Evolutionary conservation across 2,329 filamentous ascomycete genomes (phyloP).

Genomic region (Fusarium sp.): DNA sequence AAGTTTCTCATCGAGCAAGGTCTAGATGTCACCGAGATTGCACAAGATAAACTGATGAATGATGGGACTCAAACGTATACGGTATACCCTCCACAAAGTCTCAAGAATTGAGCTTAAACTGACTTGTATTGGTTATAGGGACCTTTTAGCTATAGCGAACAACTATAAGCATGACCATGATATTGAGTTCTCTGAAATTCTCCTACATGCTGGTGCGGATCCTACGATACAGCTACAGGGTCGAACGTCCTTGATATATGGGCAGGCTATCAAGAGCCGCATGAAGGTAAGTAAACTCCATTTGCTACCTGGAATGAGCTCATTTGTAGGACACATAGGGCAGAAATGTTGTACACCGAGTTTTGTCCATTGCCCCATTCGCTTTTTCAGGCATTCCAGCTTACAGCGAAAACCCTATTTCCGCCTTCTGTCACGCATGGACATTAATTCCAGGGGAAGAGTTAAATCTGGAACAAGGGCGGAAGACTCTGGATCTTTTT

Average conservation of each 20-base stretch:
- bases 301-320: background rate
- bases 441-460: background rate
- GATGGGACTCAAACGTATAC: background rate
- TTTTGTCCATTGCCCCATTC: background rate
- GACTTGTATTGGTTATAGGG: background rate
- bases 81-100: background rate
- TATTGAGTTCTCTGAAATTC: background rate
- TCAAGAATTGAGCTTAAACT: background rate
- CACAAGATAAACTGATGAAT: fast-evolving
- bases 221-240: background rate
- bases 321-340: background rate
- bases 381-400: background rate
- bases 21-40: background rate
- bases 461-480: background rate
- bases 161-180: background rate
- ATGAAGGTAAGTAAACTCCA: background rate
- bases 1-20: background rate
- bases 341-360: background rate
- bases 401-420: fast-evolving
- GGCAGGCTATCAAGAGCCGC: background rate
- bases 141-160: background rate
- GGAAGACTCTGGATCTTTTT: background rate
- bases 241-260: too few species aligned
- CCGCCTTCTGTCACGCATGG: background rate
- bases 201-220: background rate